Base-by-base conservation (phyloP, 495 filamentous ascomycete genomes). In the Aspergillus bridgeri region DNA sequence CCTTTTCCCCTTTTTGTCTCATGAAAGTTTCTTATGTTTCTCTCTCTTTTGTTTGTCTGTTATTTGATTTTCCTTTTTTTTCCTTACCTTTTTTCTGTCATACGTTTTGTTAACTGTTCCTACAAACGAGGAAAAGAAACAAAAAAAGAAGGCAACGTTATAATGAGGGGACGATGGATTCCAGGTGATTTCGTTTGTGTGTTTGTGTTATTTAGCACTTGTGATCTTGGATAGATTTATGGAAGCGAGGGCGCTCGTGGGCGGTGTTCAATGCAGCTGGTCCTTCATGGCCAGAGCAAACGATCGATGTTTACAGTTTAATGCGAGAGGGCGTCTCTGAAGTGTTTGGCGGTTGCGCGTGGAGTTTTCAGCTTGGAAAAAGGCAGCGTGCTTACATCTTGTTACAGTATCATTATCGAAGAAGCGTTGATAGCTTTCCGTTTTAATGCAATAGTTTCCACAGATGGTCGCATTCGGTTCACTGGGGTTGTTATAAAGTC, bases 181-280 rank as follows among this genome's bases (percentile, higher is more conserved):
- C 24, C 43, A 6, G 18, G 47, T 46, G 24, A 24, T 17, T 44
- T 18, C 53, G 18, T 33, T 57, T 45, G 20, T 48, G 33, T 27
- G 42, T n/a, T 48, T 62, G 17, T 42, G 15, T 53, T 38, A 7
- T 27, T 38, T 38, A 51, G 48, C 15, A 24, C 23, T 51, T 48
- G 17, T 43, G 52, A n/a, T 45, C 59, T 27, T n/a, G 42, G 58
- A 60, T 64, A 61, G 55, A 60, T 22, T 48, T 29, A 51, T 44
- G 58, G 51, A 45, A 60, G 62, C 58, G 43, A 54, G 58, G 58
- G 62, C 58, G 62, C 62, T 58, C 42, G 54, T 29, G n/a, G 62
- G 61, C 56, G 54, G 56, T 25, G 27, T 25, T 44, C 11, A 47
- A 48, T 43, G 29, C 24, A 18, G 6, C 46, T 33, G 52, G 24